These are phyloP conservation scores for Leishmania lainsoni DNA, from an alignment of 208 protist genomes.

Conservation along the genomic window DNA sequence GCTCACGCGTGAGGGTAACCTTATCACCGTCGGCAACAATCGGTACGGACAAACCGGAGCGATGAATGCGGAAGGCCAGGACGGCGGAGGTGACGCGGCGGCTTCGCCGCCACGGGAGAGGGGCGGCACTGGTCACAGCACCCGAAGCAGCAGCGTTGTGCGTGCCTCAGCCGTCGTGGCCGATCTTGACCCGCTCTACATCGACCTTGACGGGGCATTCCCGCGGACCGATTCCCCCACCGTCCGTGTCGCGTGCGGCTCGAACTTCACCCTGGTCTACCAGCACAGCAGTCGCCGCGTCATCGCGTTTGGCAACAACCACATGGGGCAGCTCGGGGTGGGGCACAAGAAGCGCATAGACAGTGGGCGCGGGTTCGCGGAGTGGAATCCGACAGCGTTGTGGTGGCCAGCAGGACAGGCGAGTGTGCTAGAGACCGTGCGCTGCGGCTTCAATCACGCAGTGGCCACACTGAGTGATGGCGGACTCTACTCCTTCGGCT, in stretches of 20 bases:
- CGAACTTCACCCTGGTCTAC: slow-evolving; percentile 74
- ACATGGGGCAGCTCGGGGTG: slow-evolving; percentile 74
- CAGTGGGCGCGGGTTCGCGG: slow-evolving; percentile 45
- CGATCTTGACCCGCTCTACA: slow-evolving; percentile 43
- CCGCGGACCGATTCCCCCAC: slow-evolving; percentile 3
- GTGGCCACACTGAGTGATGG: slow-evolving; percentile 51
- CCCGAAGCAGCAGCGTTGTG: not conserved
- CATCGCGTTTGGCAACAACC: slow-evolving; percentile 73
- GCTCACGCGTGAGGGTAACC: slow-evolving; percentile 63
- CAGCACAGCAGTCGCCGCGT: slow-evolving; percentile 45
- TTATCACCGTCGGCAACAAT: slow-evolving; percentile 71
- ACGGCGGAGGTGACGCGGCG: not conserved
- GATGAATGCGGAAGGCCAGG: slow-evolving; percentile 11
- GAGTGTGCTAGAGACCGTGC: slow-evolving; percentile 36
- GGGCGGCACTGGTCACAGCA: slow-evolving; percentile 2
- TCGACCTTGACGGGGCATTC: slow-evolving; percentile 57
- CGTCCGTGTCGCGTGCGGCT: slow-evolving; percentile 47
- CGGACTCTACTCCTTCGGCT: slow-evolving; percentile 59
- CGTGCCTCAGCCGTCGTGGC: slow-evolving; percentile 10
- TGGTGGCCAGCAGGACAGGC: slow-evolving; percentile 44
- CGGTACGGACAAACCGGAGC: slow-evolving; percentile 57
- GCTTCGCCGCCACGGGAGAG: not conserved
- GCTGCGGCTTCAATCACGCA: slow-evolving; percentile 68
- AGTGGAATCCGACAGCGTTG: slow-evolving; percentile 53
- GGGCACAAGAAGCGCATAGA: slow-evolving; percentile 55